phyloP scores from a whole-genome alignment of 1,284 basidiomycete genomes.

The Ustilago tritici region DNA sequence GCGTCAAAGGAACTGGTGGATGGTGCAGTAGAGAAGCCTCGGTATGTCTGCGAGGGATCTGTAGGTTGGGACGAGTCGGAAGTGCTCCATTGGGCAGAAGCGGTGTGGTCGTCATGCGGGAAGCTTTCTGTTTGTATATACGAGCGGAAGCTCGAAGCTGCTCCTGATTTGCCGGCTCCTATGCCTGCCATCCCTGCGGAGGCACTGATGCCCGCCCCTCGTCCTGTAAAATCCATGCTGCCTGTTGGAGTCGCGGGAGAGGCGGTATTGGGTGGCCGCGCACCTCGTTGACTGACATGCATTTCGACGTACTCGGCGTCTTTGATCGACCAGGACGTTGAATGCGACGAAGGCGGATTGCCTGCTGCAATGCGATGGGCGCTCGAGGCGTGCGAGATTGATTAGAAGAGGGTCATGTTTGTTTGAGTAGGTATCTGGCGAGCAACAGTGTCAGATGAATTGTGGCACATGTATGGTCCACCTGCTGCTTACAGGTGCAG shows the following conservation, averaged over 20 bases:
- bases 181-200: constrained; percentile 37
- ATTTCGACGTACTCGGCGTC: constrained; percentile 6
- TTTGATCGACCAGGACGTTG: background rate
- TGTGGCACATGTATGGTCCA: too few species aligned
- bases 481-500: background rate
- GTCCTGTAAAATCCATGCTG: background rate
- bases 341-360: background rate
- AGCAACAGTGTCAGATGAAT: too few species aligned
- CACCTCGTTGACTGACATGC: constrained; percentile 28
- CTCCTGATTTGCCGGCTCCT: constrained; percentile 27
- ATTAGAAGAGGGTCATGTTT: constrained; percentile 1
- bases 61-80: constrained; percentile 22
- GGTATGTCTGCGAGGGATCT: constrained; percentile 17
- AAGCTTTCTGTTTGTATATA: constrained; percentile 15
- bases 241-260: constrained; percentile 1
- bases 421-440: background rate
- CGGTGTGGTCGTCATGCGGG: constrained; percentile 15
- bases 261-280: background rate
- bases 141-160: constrained; percentile 19
- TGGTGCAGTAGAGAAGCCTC: constrained; percentile 11
- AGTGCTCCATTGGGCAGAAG: constrained; percentile 12
- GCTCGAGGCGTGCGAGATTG: background rate
- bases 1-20: constrained; percentile 28
- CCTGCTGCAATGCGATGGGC: background rate
- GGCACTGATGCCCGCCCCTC: constrained; percentile 10